These are phyloP conservation scores for Falciphora oryzae DNA, from an alignment of 2,329 filamentous ascomycete genomes.

Conservation along the genomic window DNA sequence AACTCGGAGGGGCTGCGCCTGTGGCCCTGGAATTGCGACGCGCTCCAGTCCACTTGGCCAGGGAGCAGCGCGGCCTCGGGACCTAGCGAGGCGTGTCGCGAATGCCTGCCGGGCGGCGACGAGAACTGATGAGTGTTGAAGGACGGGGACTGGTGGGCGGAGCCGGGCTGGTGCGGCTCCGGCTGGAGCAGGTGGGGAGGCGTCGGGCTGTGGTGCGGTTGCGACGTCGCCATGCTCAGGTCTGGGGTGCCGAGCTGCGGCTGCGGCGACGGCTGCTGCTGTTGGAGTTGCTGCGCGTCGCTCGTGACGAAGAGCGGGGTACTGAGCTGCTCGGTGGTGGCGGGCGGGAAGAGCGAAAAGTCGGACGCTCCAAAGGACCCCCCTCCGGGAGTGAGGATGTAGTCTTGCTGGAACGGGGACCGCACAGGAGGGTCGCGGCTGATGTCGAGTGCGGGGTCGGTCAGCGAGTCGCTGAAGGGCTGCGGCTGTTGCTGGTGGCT, in stretches of 20 bases:
- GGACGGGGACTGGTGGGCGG: constrained; percentile 50
- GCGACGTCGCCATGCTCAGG: constrained; percentile 49
- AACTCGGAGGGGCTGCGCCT: constrained; percentile 83
- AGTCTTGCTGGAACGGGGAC: constrained; percentile 28
- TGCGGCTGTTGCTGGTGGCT: constrained; percentile 34
- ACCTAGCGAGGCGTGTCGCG: constrained; percentile 50
- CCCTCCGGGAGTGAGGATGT: constrained; percentile 37
- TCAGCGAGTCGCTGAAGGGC: constrained; percentile 38
- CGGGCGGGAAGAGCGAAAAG: constrained; percentile 59
- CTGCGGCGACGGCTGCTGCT: constrained; percentile 2
- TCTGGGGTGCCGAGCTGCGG: constrained; percentile 37
- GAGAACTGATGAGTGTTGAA: constrained; percentile 53
- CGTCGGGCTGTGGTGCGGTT: constrained; percentile 50
- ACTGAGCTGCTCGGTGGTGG: constrained; percentile 53
- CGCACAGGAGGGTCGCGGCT: constrained; percentile 26
- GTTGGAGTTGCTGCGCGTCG: constrained; percentile 36
- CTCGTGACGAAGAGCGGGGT: constrained; percentile 52
- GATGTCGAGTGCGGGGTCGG: constrained; percentile 10
- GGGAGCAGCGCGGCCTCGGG: constrained; percentile 52
- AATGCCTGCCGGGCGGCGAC: constrained; percentile 41
- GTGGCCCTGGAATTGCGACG: constrained; percentile 68
- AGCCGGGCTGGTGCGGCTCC: constrained; percentile 38
- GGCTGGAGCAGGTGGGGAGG: constrained; percentile 49
- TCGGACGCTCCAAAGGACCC: constrained; percentile 44
- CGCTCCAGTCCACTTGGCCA: constrained; percentile 48